Percentiles rank a stretch among this genome's conserved stretches.
Conservation (phyloP, 352 stramenopile genomes). For the Pythium utonaiense region DNA sequence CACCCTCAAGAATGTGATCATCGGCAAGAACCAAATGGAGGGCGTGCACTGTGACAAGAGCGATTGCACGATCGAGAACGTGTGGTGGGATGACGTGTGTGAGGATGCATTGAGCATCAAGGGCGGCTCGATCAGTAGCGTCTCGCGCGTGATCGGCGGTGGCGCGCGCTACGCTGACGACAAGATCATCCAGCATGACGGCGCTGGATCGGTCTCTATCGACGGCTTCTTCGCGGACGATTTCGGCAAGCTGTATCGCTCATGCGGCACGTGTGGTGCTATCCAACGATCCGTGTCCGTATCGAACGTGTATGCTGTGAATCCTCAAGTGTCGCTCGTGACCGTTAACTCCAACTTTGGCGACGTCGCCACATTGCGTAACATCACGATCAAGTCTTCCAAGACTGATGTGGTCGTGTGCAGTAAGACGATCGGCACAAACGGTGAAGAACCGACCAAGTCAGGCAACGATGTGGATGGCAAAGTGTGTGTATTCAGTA, state of each 20-base stretch:
- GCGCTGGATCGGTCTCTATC: conserved; percentile 24
- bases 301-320: conserved; percentile 30
- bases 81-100: conserved; percentile 34
- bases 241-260: conserved; percentile 34
- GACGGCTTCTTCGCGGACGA: conserved; percentile 30
- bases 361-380: conserved; percentile 24
- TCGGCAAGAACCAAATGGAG: conserved; percentile 47
- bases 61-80: conserved; percentile 32
- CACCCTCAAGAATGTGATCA: conserved; percentile 59
- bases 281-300: conserved; percentile 23
- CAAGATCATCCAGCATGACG: conserved; percentile 35
- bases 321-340: conserved; percentile 22
- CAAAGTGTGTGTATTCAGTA: conserved; percentile 3
- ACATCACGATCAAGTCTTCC: conserved; percentile 23
- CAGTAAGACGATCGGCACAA: conserved; percentile 6
- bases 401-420: conserved; percentile 21
- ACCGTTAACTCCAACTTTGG: conserved; percentile 33
- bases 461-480: neutral
- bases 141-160: conserved; percentile 26
- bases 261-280: conserved; percentile 28
- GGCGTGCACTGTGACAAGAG: conserved; percentile 31
- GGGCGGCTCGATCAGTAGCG: conserved; percentile 20
- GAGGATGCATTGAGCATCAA: conserved; percentile 32
- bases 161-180: conserved; percentile 28
- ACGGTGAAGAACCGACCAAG: conserved; percentile 7